Evolutionary conservation across 208 protist species (phyloP), one percentile per base, ranked within the genome.

Genomic region (Trypanosoma brucei): DNA sequence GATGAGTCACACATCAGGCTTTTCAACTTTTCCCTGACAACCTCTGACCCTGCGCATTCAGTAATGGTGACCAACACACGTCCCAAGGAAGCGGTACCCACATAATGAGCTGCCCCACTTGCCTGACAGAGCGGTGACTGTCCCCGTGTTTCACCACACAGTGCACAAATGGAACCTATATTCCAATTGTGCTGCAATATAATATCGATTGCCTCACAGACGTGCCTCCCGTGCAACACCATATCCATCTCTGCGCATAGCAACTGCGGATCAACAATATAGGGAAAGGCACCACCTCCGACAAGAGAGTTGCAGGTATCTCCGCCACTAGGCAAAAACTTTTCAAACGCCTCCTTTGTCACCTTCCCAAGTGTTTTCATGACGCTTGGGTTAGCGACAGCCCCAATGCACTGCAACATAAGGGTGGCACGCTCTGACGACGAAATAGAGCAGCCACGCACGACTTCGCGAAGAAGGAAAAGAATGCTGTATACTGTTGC

Each of bases 181-280:
- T 95, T 84, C 39, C 75, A 68, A 61, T 93, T 86, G 70, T 95
- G 89, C 40, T 81, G 75, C 31, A 92, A 62, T 34, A 84, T 78
- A 34, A 86, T 86, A 58, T 91, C 83, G 59, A 93, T 81, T 30
- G 90, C 90, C 48, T 88, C 90, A 55, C 71, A 67, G 46, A 95
- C 82, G 70, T 95, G 84, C 56, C 81, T 65, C 59, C 92, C 78
- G 70, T 93, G 86, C 44, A 95, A 70, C 68, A 93, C 90, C 90
- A 95, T 95, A n/a, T 83, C 84, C 49, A 93, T 61, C 61, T 95
- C 86, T n/a, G 86, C 90, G 61, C 90, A 95, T 46, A 95, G 68
- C 67, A 95, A 70, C 78, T 91, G 84, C 13, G 90, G 86, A 68
- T 95, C 81, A 7, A 91, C 70, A 22, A 22, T 22, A 22, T 22